Evolutionary conservation across 306 rosid species (phyloP).

Genomic region (Corylus americana): DNA sequence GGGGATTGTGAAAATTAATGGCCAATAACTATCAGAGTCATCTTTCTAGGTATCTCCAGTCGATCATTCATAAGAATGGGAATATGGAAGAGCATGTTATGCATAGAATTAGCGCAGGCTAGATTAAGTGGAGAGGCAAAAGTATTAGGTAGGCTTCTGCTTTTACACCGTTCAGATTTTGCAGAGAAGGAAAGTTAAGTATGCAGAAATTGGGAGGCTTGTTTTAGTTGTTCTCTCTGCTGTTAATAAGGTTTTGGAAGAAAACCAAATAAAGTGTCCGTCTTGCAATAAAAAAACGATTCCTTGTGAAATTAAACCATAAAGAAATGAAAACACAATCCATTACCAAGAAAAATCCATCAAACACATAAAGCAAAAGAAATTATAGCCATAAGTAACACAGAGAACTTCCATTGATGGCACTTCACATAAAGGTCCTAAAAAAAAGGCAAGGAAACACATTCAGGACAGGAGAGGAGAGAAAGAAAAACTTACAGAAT

Average conservation of each 20-base stretch:
- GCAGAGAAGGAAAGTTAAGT: not conserved
- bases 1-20: not conserved
- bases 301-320: not conserved
- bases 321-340: not conserved
- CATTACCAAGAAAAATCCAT: not conserved
- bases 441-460: not conserved
- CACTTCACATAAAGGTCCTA: not conserved
- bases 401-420: not conserved
- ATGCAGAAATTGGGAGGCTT: not conserved
- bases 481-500: slow-evolving; percentile 21
- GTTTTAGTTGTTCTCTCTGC: not conserved
- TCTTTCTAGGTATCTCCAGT: not conserved
- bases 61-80: not conserved
- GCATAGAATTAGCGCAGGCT: not conserved
- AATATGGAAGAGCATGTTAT: not conserved
- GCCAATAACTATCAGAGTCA: not conserved
- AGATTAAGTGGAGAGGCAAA: not conserved
- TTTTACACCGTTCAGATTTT: not conserved
- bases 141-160: not conserved
- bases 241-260: not conserved
- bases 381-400: not conserved
- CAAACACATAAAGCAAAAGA: not conserved
- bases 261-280: not conserved
- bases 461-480: not conserved
- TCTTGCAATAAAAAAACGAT: not conserved